phyloP scores from a whole-genome alignment of 805 yeast species.

The Blastobotrys chiropterorum region DNA sequence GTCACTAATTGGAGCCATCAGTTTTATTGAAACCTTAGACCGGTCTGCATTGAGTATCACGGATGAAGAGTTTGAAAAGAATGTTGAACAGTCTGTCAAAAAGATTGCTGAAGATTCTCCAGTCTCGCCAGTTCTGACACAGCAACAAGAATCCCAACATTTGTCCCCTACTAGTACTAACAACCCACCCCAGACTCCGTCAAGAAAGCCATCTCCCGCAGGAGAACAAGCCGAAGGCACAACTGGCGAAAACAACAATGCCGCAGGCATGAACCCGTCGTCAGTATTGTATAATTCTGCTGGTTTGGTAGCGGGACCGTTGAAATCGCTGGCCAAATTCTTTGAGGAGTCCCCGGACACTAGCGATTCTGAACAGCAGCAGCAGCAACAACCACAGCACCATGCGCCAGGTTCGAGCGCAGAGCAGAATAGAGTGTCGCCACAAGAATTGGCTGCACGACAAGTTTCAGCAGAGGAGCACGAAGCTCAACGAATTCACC shows the following conservation, averaged over 20 bases:
- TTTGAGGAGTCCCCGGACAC: conserved; percentile 29
- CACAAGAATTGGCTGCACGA: conserved; percentile 31
- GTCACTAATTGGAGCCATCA: conserved; percentile 83
- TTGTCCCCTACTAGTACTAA: background rate
- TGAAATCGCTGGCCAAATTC: conserved; percentile 33
- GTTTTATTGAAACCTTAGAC: conserved; percentile 62
- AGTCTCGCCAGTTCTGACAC: conserved; percentile 18
- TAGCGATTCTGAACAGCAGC: conserved; percentile 8
- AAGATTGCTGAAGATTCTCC: conserved; percentile 27
- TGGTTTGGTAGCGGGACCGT: conserved; percentile 45
- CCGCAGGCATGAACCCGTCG: conserved; percentile 23
- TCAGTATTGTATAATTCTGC: conserved; percentile 37
- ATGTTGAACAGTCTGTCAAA: conserved; percentile 34
- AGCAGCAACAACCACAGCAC: background rate
- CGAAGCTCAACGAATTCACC: conserved; percentile 35
- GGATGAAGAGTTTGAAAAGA: conserved; percentile 51
- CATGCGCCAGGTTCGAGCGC: background rate
- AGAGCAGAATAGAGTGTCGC: conserved; percentile 14
- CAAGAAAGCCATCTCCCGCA: background rate
- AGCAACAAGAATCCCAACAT: conserved; percentile 15
- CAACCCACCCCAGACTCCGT: background rate
- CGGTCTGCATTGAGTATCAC: conserved; percentile 53
- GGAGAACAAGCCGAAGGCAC: background rate
- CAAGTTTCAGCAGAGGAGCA: conserved; percentile 34
- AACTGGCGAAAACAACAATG: background rate